phyloP scores from a whole-genome alignment of 2,329 filamentous ascomycete genomes.

The Fusarium begoniae region DNA sequence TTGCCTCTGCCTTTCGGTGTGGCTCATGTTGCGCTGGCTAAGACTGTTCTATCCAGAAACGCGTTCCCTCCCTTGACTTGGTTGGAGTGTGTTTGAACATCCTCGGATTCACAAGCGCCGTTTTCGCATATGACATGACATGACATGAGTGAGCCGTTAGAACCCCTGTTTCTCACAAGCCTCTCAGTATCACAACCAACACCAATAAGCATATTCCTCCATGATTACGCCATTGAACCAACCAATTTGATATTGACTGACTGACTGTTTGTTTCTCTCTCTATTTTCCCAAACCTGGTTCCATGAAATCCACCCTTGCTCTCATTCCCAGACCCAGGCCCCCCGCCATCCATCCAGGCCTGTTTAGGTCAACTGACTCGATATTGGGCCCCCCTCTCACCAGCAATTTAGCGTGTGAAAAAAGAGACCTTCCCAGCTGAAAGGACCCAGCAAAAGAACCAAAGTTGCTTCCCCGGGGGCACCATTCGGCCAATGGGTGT shows the following conservation, averaged over 20 bases:
- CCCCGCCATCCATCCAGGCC: slow-evolving; percentile 15
- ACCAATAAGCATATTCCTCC: slow-evolving; percentile 15
- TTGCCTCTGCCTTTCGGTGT: neutral
- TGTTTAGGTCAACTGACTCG: slow-evolving; percentile 39
- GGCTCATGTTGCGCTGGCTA: neutral
- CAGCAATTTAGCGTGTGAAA: slow-evolving; percentile 26
- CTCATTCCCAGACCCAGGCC: slow-evolving; percentile 10
- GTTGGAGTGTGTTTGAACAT: neutral
- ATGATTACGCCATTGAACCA: slow-evolving; percentile 2
- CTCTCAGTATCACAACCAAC: neutral
- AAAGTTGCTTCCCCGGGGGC: slow-evolving; percentile 22
- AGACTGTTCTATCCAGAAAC: slow-evolving; percentile 3
- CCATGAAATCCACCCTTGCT: slow-evolving; percentile 4
- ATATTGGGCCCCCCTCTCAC: slow-evolving; percentile 24
- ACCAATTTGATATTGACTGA: neutral
- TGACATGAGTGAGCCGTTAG: slow-evolving; percentile 2
- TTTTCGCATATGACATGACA: slow-evolving; percentile 12
- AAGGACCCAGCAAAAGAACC: slow-evolving; percentile 27
- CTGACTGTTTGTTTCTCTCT: slow-evolving; percentile 1
- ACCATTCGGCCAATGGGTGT: slow-evolving; percentile 22
- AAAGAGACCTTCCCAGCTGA: slow-evolving; percentile 30
- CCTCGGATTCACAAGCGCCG: slow-evolving; percentile 23
- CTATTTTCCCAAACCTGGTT: slow-evolving; percentile 10
- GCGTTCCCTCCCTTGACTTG: slow-evolving; percentile 1
- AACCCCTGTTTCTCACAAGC: slow-evolving; percentile 16